Percentiles rank a stretch among this genome's conserved stretches.
phyloP scores from a whole-genome alignment of 2,329 filamentous ascomycete genomes.

The Verticillium isaacii region DNA sequence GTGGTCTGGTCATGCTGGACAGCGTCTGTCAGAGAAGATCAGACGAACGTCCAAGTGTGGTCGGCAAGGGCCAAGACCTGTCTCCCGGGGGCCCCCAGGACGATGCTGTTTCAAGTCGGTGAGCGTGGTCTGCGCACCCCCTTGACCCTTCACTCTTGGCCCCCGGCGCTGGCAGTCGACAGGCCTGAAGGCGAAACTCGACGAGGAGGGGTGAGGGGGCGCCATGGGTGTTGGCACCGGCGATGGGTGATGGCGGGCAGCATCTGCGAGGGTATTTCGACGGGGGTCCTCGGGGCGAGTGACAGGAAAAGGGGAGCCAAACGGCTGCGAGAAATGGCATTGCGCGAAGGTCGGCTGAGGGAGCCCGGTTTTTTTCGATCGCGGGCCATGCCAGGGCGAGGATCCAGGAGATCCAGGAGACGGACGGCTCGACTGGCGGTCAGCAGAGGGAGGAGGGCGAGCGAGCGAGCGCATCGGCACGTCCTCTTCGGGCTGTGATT shows the following conservation, averaged over 20 bases:
- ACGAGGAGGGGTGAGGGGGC: neutral
- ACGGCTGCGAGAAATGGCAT: neutral
- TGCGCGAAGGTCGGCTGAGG: neutral
- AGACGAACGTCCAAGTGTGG: slow-evolving; percentile 10
- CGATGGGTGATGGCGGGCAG: neutral
- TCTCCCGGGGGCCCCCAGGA: neutral
- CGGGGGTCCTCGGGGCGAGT: slow-evolving; percentile 3
- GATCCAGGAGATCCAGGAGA: neutral
- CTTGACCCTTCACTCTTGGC: slow-evolving; percentile 3
- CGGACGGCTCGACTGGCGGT: neutral
- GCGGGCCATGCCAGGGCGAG: neutral
- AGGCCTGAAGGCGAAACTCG: slow-evolving; percentile 8
- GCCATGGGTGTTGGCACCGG: neutral
- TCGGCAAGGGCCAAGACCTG: slow-evolving; percentile 1
- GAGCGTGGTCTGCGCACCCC: neutral
- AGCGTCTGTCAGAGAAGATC: slow-evolving; percentile 12
- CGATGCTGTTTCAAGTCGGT: slow-evolving; percentile 5
- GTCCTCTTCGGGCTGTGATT: slow-evolving; percentile 10
- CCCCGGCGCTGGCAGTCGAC: slow-evolving; percentile 9
- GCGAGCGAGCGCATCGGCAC: slow-evolving; percentile 1
- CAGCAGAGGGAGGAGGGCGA: slow-evolving; percentile 3
- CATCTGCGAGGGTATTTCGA: neutral
- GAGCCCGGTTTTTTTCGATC: neutral
- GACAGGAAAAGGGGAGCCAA: slow-evolving; percentile 1
- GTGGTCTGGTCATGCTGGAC: slow-evolving; percentile 5